A percentile compares a stretch with the other conserved stretches of the same genome.
phyloP scores from a whole-genome alignment of 208 protist species.

The Trypanosoma lewisi region DNA sequence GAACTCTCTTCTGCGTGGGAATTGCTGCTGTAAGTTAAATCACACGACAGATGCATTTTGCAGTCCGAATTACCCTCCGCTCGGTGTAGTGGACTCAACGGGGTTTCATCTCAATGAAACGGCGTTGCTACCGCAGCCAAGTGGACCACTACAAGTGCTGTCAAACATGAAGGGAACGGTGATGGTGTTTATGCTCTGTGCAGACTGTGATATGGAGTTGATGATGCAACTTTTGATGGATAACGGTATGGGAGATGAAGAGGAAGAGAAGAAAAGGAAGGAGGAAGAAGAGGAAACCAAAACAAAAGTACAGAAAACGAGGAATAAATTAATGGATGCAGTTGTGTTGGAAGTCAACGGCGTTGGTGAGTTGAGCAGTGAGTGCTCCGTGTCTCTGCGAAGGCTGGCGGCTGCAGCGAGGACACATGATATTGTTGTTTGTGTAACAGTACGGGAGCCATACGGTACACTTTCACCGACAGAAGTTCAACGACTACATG shows the following conservation, averaged over 20 bases:
- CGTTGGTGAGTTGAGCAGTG: conserved; percentile 33
- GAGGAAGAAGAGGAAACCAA: neutral
- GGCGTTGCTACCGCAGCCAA: conserved; percentile 50
- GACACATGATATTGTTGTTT: conserved; percentile 32
- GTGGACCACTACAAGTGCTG: conserved; percentile 40
- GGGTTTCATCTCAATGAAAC: conserved; percentile 50
- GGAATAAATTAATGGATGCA: conserved; percentile 35
- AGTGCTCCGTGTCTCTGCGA: conserved; percentile 29
- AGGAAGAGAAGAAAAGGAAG: neutral
- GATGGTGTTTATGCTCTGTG: conserved; percentile 40
- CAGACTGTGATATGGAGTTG: conserved; percentile 51
- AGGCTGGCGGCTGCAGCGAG: conserved; percentile 31
- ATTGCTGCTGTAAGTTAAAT: conserved; percentile 88
- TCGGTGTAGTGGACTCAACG: conserved; percentile 85
- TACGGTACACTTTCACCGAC: conserved; percentile 34
- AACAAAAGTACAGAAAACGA: neutral
- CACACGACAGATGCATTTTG: conserved; percentile 89
- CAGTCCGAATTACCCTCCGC: conserved; percentile 80
- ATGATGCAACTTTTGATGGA: conserved; percentile 28
- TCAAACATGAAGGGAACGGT: conserved; percentile 54
- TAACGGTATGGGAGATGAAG: neutral
- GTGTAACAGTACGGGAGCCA: conserved; percentile 38
- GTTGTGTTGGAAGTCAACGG: conserved; percentile 56
- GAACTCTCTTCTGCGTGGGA: conserved; percentile 90
- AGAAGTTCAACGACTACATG: conserved; percentile 37